Base-by-base conservation (phyloP, 2,329 filamentous ascomycete genomes). In the Trichoderma sp. region DNA sequence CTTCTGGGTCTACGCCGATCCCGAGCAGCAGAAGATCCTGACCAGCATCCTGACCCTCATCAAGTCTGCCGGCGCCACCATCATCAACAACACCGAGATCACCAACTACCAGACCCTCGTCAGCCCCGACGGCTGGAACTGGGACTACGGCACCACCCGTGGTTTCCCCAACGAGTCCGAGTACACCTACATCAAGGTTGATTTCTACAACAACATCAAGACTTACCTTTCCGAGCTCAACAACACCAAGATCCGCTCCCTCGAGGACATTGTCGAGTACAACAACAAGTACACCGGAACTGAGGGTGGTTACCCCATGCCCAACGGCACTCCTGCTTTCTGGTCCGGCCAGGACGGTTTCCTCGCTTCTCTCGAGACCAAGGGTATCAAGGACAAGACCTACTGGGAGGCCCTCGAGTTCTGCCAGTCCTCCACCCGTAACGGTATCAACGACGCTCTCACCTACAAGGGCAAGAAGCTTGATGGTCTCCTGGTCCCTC, bases 291-390 rank as follows among this genome's bases (percentile, higher is more conserved):
- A 93, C 74, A 85, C 87, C 61, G 90, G 89, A 30, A 86, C 84
- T 1, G 91, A 94, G 81, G 92, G 92, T 32, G 92, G 91, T 3
- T 80, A 86, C 34, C 87, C 91, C 0, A 85, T 85, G 55, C 83
- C 87, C 3, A 79, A 79, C 11, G 81, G 82, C 15, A 80, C 87
- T 74, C 91, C 91, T 0, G 91, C 90, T 1, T 93, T 91, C 75
- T 84, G 84, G 68, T 91, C 89, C 0, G 92, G 92, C 1, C 92
- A 95, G 79, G 92, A 94, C 74, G 87, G 87, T 7, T 91, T 94
- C 77, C 82, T 90, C 13, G 90, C 88, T 0, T 90, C 88, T 0
- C 82, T 91, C 3, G 86, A 83, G 36, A 88, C 87, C 0, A 86
- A 87, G 69, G 92, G 92, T 7, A 75, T 85, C 15, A 86, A 85